Evolutionary conservation across 306 rosid genomes (phyloP).

Genomic region (Casuarina cunninghamiana): DNA sequence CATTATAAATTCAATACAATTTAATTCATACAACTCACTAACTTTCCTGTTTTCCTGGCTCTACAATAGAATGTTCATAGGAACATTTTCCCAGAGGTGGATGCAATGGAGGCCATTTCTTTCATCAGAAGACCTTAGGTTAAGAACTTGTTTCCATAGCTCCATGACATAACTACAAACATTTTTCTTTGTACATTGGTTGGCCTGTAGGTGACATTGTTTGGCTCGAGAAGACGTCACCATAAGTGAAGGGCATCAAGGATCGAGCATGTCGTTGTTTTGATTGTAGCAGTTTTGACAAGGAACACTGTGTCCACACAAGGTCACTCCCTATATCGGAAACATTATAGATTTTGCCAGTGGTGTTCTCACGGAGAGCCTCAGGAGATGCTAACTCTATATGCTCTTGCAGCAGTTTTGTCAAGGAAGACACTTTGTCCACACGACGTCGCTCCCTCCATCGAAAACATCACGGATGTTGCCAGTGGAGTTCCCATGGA

Average conservation of each 20-base stretch:
- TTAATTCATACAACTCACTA: too few species aligned
- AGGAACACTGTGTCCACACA: slow-evolving; percentile 64
- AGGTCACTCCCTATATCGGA: slow-evolving; percentile 66
- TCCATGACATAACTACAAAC: slow-evolving; percentile 40
- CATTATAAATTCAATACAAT: too few species aligned
- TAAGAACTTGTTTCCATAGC: slow-evolving; percentile 39
- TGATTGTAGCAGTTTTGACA: slow-evolving; percentile 49
- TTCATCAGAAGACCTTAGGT: slow-evolving; percentile 45
- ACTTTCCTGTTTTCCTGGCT: too few species aligned
- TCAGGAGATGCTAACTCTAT: slow-evolving; percentile 53
- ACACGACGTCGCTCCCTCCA: slow-evolving; percentile 61
- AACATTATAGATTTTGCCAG: slow-evolving; percentile 51
- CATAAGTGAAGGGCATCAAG: slow-evolving; percentile 45
- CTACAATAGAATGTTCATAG: too few species aligned
- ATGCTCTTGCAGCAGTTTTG: slow-evolving; percentile 35
- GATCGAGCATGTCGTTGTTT: slow-evolving; percentile 40
- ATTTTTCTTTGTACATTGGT: slow-evolving; percentile 42
- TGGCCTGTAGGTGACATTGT: slow-evolving; percentile 31
- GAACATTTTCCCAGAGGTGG: too few species aligned
- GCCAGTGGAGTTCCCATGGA: slow-evolving; percentile 56
- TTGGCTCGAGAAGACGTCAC: slow-evolving; percentile 43
- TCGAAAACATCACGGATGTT: slow-evolving; percentile 54
- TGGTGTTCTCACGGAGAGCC: slow-evolving; percentile 54
- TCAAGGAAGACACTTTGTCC: slow-evolving; percentile 64
- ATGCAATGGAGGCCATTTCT: slow-evolving; percentile 19